These are phyloP conservation scores for Stylosanthes scabra DNA, from an alignment of 331 rosid genomes.

Conservation along the genomic window DNA sequence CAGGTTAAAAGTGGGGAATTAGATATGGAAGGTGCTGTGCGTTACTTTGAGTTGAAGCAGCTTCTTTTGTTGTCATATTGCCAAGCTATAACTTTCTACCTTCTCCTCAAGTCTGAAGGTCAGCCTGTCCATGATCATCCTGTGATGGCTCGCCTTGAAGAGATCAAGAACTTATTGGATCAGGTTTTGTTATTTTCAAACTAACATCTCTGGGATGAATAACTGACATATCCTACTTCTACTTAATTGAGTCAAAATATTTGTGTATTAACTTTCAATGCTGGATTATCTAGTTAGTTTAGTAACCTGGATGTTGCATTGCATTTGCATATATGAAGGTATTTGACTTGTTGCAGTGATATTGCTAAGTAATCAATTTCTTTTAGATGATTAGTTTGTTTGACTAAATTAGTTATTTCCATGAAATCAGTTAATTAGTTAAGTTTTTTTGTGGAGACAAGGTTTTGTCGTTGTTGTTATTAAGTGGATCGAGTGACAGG, in stretches of 20 bases:
- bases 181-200: slow-evolving; percentile 56
- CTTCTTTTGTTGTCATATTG: slow-evolving; percentile 71
- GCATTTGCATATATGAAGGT: slow-evolving; percentile 13
- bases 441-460: background rate
- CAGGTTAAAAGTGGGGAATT: slow-evolving; percentile 68
- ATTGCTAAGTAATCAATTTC: background rate
- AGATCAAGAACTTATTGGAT: slow-evolving; percentile 75
- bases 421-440: slow-evolving; percentile 21
- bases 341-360: background rate
- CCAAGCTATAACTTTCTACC: slow-evolving; percentile 90
- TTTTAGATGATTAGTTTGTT: background rate
- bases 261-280: slow-evolving; percentile 19
- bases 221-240: slow-evolving; percentile 21
- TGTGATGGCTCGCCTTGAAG: slow-evolving; percentile 79
- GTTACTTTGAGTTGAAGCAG: slow-evolving; percentile 79
- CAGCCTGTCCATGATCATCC: slow-evolving; percentile 82
- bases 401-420: background rate
- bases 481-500: too few relatives aligned
- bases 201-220: slow-evolving; percentile 21
- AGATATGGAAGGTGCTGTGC: slow-evolving; percentile 65
- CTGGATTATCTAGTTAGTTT: slow-evolving; percentile 14
- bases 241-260: slow-evolving; percentile 13
- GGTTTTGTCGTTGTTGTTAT: too few relatives aligned
- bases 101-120: slow-evolving; percentile 95
- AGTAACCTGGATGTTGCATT: slow-evolving; percentile 9